These are phyloP conservation scores for Fraxinus platypoda DNA, from an alignment of 305 asterid species.

Conservation along the genomic window DNA sequence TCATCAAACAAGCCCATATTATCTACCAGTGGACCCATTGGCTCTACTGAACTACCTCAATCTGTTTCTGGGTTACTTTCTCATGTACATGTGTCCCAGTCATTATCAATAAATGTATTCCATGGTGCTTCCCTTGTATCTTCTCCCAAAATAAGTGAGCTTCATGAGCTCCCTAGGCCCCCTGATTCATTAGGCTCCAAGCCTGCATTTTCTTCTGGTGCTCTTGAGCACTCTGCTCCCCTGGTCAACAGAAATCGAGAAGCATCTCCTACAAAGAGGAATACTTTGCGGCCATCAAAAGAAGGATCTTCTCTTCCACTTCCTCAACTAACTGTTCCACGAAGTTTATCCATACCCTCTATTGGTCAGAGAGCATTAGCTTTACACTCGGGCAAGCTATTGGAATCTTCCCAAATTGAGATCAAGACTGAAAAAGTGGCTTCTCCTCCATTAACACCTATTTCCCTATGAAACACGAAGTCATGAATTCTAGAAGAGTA, in stretches of 20 bases:
- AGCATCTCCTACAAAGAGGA: conserved; percentile 63
- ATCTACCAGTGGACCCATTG: conserved; percentile 58
- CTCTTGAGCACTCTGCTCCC: conserved; percentile 86
- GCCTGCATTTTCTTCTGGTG: conserved; percentile 35
- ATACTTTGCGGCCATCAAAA: conserved; percentile 38
- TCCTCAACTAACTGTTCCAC: conserved; percentile 67
- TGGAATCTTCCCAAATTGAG: conserved; percentile 51
- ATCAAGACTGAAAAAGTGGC: conserved; percentile 49
- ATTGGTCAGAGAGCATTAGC: conserved; percentile 52
- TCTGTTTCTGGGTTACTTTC: conserved; percentile 48
- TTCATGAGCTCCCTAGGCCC: conserved; percentile 97
- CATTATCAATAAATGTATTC: conserved; percentile 42
- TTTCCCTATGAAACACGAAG: conserved; percentile 58
- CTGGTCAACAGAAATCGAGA: conserved; percentile 57
- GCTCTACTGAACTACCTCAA: conserved; percentile 51
- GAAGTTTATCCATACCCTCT: conserved; percentile 83
- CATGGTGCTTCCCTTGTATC: conserved; percentile 62
- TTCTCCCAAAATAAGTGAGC: conserved; percentile 85
- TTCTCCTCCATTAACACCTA: conserved; percentile 82
- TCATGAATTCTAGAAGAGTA: conserved; percentile 53
- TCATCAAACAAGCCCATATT: conserved; percentile 49
- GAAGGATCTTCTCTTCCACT: conserved; percentile 75
- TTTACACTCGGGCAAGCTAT: conserved; percentile 50
- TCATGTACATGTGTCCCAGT: conserved; percentile 44
- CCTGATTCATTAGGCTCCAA: conserved; percentile 63